phyloP scores from a whole-genome alignment of 441 rosid species.

The Eutrema salsugineum region DNA sequence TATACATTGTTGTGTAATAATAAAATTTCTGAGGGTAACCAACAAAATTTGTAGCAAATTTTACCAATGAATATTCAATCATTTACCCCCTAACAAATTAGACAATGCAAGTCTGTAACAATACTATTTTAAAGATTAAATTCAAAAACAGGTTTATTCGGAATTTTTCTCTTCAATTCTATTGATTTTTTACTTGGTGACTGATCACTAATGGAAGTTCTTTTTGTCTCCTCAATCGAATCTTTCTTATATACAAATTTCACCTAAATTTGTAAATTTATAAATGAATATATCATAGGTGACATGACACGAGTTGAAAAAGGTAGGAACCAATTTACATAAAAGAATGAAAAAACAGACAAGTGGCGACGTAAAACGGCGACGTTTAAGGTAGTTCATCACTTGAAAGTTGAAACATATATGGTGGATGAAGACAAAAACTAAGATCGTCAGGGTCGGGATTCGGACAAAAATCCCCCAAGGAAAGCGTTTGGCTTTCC shows the following conservation, averaged over 20 bases:
- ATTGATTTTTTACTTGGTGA: no score
- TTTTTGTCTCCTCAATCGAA: not conserved
- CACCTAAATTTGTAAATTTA: not conserved
- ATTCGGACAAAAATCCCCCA: not conserved
- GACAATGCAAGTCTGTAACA: no score
- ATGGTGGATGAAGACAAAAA: not conserved
- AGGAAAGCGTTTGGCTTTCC: constrained; percentile 30
- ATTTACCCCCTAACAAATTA: no score
- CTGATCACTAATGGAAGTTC: no score
- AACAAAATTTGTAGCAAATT: no score
- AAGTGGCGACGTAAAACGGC: not conserved
- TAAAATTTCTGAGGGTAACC: no score
- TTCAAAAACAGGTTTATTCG: no score
- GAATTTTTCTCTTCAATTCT: no score
- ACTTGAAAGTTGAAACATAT: not conserved
- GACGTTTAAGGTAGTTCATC: not conserved
- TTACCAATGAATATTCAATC: no score
- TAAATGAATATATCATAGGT: not conserved
- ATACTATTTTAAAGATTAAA: no score
- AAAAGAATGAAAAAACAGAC: not conserved
- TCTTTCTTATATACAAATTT: no score
- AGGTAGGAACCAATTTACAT: not conserved
- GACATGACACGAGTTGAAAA: not conserved
- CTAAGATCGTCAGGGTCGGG: not conserved
- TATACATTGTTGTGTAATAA: no score